A percentile compares a stretch with the other conserved stretches of the same genome.
Evolutionary conservation across 2,329 filamentous ascomycete genomes (phyloP).

Genomic region (Calonectria montana): DNA sequence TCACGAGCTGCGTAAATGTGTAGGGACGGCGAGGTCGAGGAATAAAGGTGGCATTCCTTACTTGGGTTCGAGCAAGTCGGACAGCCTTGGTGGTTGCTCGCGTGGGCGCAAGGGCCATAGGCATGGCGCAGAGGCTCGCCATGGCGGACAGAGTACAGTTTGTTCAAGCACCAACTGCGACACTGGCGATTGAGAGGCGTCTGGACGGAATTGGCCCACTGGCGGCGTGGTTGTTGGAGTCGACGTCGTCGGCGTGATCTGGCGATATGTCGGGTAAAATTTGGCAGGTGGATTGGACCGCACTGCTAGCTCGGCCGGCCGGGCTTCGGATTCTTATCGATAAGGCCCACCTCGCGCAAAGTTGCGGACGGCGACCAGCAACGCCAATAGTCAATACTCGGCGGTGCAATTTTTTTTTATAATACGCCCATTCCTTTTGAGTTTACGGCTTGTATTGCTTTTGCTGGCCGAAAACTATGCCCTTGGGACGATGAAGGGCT

Average conservation of each 20-base stretch:
- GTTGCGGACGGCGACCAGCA: constrained; percentile 1
- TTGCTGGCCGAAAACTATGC: constrained; percentile 24
- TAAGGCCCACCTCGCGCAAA: constrained; percentile 33
- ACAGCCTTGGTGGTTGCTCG: constrained; percentile 42
- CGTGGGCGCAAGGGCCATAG: constrained; percentile 44
- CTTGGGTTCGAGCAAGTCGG: constrained; percentile 61
- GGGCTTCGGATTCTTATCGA: constrained; percentile 38
- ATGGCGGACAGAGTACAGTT: constrained; percentile 32
- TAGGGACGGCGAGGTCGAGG: constrained; percentile 91
- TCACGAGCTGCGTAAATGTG: constrained; percentile 96
- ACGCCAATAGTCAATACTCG: neutral
- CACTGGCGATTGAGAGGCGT: neutral
- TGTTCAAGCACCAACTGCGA: constrained; percentile 1
- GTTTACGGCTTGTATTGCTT: neutral
- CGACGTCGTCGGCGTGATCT: constrained; percentile 24
- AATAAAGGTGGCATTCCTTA: constrained; percentile 86
- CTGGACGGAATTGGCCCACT: constrained; percentile 28
- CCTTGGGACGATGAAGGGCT: constrained; percentile 38
- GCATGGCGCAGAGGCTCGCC: constrained; percentile 44
- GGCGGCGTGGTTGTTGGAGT: constrained; percentile 14
- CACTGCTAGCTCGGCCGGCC: constrained; percentile 26
- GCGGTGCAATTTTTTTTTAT: neutral
- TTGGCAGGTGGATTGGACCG: constrained; percentile 32
- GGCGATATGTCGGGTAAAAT: constrained; percentile 41
- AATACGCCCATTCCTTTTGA: neutral